Evolutionary conservation across 768 basidiomycete genomes (phyloP).

Genomic region (Mycena filopes): DNA sequence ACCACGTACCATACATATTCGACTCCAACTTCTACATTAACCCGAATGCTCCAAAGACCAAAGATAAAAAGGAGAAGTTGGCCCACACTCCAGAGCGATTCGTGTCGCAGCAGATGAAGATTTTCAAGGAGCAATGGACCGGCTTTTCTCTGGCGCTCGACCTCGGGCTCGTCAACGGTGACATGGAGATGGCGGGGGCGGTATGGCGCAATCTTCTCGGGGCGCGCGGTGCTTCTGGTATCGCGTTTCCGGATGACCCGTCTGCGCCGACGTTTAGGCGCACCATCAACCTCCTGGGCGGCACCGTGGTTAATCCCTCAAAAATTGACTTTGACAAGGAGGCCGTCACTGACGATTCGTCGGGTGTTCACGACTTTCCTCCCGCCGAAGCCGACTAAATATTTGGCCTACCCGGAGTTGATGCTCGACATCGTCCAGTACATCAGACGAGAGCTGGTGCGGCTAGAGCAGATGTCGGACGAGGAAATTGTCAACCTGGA

Average conservation of each 20-base stretch:
- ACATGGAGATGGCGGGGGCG: slow-evolving; percentile 86
- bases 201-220: slow-evolving; percentile 94
- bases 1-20: slow-evolving; percentile 59
- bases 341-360: slow-evolving; percentile 70
- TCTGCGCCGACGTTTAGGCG: slow-evolving; percentile 58
- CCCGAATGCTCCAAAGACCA: slow-evolving; percentile 49
- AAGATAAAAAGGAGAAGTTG: slow-evolving; percentile 37
- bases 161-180: slow-evolving; percentile 76
- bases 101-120: slow-evolving; percentile 89
- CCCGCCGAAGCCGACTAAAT: slow-evolving; percentile 69
- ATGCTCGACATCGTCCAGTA: slow-evolving; percentile 79
- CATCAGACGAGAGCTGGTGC: slow-evolving; percentile 73
- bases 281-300: slow-evolving; percentile 77
- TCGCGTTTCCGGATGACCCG: slow-evolving; percentile 53
- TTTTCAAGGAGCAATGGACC: slow-evolving; percentile 91
- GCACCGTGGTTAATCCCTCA: slow-evolving; percentile 67
- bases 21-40: slow-evolving; percentile 57
- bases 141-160: slow-evolving; percentile 86
- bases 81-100: slow-evolving; percentile 77
- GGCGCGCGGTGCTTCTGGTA: slow-evolving; percentile 81
- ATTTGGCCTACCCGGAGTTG: slow-evolving; percentile 78
- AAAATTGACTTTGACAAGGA: slow-evolving; percentile 69
- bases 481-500: slow-evolving; percentile 53
- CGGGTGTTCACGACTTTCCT: slow-evolving; percentile 78
- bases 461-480: slow-evolving; percentile 68